A percentile compares a stretch with the other conserved stretches of the same genome.
These are phyloP conservation scores for Cyanidiococcus yangmingshanensis DNA, from an alignment of 23 red algal genomes.

Conservation along the genomic window DNA sequence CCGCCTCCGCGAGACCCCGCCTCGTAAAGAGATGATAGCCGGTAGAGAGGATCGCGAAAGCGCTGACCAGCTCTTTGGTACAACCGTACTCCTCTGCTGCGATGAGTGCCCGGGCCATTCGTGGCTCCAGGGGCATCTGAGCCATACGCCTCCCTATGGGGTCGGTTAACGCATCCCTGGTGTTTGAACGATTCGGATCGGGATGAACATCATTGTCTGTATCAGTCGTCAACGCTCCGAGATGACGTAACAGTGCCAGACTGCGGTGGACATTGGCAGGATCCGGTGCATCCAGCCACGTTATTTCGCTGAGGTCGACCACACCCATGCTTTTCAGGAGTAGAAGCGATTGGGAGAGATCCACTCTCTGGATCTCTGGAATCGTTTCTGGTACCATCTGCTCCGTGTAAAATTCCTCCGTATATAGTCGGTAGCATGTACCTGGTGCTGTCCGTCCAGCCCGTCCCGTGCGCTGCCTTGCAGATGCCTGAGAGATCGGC, in stretches of 20 bases:
- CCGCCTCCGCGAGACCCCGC: slow-evolving; percentile 14
- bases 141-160: slow-evolving; percentile 63
- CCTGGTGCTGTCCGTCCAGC: slow-evolving; percentile 84
- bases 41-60: slow-evolving; percentile 71
- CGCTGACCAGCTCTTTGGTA: slow-evolving; percentile 63
- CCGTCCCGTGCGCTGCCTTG: slow-evolving; percentile 80
- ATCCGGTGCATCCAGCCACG: slow-evolving; percentile 78
- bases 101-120: slow-evolving; percentile 65
- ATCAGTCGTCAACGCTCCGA: slow-evolving; percentile 55
- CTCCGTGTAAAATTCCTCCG: slow-evolving; percentile 43
- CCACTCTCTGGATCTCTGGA: slow-evolving; percentile 50
- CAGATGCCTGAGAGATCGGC: slow-evolving; percentile 54
- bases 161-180: neutral
- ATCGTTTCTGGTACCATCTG: slow-evolving; percentile 41
- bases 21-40: slow-evolving; percentile 61
- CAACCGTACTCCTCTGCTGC: slow-evolving; percentile 59
- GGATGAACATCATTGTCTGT: neutral
- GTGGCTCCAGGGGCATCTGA: slow-evolving; percentile 80
- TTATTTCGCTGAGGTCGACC: slow-evolving; percentile 73
- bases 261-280: slow-evolving; percentile 50
- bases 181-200: neutral
- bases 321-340: slow-evolving; percentile 63
- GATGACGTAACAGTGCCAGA: slow-evolving; percentile 55
- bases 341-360: slow-evolving; percentile 70
- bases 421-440: slow-evolving; percentile 86